Evolutionary conservation across 2,329 filamentous ascomycete species (phyloP).

Genomic region (Cytospora paraplurivora): DNA sequence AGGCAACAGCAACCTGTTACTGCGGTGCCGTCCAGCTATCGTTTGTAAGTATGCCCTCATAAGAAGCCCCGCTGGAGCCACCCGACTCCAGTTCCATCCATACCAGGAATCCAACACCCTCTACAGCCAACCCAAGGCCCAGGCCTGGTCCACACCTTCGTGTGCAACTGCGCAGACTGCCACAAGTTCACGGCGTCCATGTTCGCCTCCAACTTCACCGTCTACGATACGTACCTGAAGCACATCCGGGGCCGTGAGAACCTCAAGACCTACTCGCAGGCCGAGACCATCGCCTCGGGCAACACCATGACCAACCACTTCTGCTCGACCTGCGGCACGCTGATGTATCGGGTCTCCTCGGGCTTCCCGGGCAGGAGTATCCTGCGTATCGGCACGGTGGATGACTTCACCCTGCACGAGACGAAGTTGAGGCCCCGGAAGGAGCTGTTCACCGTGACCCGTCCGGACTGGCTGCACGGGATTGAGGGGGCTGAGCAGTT

Average conservation of each 20-base stretch:
- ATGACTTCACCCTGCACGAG: conserved; percentile 61
- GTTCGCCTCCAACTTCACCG: conserved; percentile 61
- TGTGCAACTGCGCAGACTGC: conserved; percentile 65
- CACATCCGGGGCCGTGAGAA: conserved; percentile 55
- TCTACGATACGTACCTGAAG: conserved; percentile 47
- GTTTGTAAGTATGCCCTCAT: conserved; percentile 46
- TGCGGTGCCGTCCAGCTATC: conserved; percentile 58
- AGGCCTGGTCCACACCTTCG: conserved; percentile 51
- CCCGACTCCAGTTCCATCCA: too few species aligned
- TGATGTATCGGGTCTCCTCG: conserved; percentile 58
- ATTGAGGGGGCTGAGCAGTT: conserved; percentile 41
- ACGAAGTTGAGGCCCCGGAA: conserved; percentile 55
- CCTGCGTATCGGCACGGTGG: conserved; percentile 60
- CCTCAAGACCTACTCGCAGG: conserved; percentile 49
- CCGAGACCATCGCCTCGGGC: conserved; percentile 48
- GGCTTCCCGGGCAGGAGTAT: conserved; percentile 50
- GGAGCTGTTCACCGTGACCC: conserved; percentile 55
- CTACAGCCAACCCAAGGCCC: conserved; percentile 48
- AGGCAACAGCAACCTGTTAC: conserved; percentile 60
- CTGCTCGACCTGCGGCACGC: conserved; percentile 59
- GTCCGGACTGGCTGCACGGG: conserved; percentile 51
- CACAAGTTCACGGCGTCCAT: conserved; percentile 64
- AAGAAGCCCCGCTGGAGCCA: too few species aligned
- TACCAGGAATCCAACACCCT: neutral
- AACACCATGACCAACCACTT: conserved; percentile 64